Base-by-base conservation (phyloP, 257 asterid genomes). In the Anisodus tanguticus region DNA sequence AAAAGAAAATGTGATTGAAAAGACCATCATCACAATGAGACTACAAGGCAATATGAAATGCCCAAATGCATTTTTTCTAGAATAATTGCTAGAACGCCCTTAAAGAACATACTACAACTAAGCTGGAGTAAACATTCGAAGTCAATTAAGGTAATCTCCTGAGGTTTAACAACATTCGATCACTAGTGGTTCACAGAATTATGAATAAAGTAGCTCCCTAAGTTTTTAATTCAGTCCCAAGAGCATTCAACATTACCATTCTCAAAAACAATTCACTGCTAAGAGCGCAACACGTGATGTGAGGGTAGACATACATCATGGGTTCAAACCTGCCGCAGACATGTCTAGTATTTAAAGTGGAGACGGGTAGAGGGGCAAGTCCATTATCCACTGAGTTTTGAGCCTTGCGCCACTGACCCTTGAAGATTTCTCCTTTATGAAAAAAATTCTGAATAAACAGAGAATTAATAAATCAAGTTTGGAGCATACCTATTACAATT, bases 401-500 rank as follows among this genome's bases (percentile, higher is more conserved):
- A 35, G 35, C 49, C 4, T 3, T 49, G 12, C 17, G 37, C 15
- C 81, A 76, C 22, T 12, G 63, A 31, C 19, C 63, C 47, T 76
- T 22, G 7, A 43, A 76, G 63, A 76, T 76, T 51, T 26, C 43
- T 13, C 45, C 45, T 19, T 43, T 31, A 11, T 55, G 51, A 22
- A 81, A 10, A 10, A 45, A 47, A 37, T 43, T 60, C 62, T 31
- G 41, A 82, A 64, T 51, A 19, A 45, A 69, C 51, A 10, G 9
- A 9, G 2, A 58, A 54, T 9, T 57, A 81, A 31, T 11, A 58
- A 68, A 47, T 83, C 41, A n/a, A 51, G 59, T 82, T 31, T 66
- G 93, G 79, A 80, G 66, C 77, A 37, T 82, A 95, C 98, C 97
- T 92, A 84, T 95, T 95, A 88, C 98, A 95, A 66, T 94, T 93